Percentiles rank a stretch among this genome's conserved stretches.
phyloP scores from a whole-genome alignment of 345 rosid genomes.

The Populus ilicifolia region DNA sequence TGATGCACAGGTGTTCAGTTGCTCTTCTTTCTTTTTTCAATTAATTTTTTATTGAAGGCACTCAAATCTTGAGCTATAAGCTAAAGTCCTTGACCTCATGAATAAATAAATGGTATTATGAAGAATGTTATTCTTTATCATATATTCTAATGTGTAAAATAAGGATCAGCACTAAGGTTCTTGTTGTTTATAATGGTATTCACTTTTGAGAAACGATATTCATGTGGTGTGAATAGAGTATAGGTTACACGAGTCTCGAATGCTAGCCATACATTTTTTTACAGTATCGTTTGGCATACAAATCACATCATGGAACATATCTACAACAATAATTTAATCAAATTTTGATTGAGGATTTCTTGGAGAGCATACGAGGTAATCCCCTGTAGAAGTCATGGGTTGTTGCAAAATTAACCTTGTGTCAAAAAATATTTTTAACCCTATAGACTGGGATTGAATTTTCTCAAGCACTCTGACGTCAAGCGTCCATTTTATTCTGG shows the following conservation, averaged over 20 bases:
- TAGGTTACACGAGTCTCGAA: background rate
- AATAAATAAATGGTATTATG: background rate
- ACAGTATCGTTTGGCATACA: background rate
- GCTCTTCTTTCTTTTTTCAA: too few species aligned
- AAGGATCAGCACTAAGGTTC: background rate
- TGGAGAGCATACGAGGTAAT: too few species aligned
- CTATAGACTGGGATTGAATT: too few species aligned
- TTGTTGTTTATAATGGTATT: background rate
- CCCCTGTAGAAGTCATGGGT: too few species aligned
- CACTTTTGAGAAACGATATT: background rate
- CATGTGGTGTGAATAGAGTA: background rate
- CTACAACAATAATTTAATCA: background rate
- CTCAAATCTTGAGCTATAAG: background rate
- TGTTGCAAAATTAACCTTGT: too few species aligned
- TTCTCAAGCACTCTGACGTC: too few species aligned
- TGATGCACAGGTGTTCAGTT: constrained; percentile 66
- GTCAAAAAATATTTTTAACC: too few species aligned
- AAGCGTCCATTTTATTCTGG: background rate
- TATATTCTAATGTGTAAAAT: background rate
- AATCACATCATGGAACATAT: background rate
- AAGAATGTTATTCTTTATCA: background rate
- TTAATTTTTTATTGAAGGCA: background rate
- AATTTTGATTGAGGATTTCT: background rate
- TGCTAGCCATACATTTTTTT: background rate
- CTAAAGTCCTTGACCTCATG: background rate